Percentiles rank a stretch among this genome's conserved stretches.
Evolutionary conservation across 352 stramenopile genomes (phyloP).

Genomic region (Albugo laibachii): DNA sequence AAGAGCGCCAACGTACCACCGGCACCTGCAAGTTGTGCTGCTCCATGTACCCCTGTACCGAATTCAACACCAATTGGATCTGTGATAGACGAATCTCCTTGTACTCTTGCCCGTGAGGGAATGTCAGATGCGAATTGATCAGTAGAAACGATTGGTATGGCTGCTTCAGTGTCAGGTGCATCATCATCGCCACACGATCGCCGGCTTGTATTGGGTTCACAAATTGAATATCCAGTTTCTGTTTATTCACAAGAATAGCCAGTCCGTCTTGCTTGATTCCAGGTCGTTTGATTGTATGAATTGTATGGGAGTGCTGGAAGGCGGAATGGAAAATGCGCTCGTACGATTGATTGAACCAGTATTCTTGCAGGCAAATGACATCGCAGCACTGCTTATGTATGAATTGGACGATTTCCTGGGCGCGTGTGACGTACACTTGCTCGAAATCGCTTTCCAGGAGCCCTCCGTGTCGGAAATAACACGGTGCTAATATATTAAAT

Average conservation of each 20-base stretch:
- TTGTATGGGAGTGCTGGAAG: conserved; percentile 39
- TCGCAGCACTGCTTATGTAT: conserved; percentile 57
- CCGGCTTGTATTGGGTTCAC: conserved; percentile 56
- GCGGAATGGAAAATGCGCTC: conserved; percentile 34
- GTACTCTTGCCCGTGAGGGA: conserved; percentile 65
- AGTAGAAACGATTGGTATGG: conserved; percentile 54
- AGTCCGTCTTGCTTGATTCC: conserved; percentile 59
- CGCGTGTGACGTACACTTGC: conserved; percentile 36
- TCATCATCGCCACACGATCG: conserved; percentile 64
- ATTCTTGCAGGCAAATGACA: conserved; percentile 71
- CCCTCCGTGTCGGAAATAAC: conserved; percentile 72
- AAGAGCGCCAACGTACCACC: conserved; percentile 15
- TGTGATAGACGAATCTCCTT: conserved; percentile 54
- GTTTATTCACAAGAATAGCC: conserved; percentile 51
- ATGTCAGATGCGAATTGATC: conserved; percentile 73
- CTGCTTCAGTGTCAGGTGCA: conserved; percentile 62
- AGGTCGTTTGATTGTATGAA: conserved; percentile 56
- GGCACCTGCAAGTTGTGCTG: conserved; percentile 39
- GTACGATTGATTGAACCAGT: conserved; percentile 71
- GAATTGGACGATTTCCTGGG: conserved; percentile 40
- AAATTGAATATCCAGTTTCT: conserved; percentile 60
- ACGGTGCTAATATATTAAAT: conserved; percentile 75
- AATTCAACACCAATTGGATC: conserved; percentile 56
- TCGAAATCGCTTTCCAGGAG: conserved; percentile 42
- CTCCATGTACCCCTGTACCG: conserved; percentile 42